A percentile compares a stretch with the other conserved stretches of the same genome.
Evolutionary conservation across 1,139 yeast species (phyloP).

Genomic region (Saccharomycopsis crataegensis): DNA sequence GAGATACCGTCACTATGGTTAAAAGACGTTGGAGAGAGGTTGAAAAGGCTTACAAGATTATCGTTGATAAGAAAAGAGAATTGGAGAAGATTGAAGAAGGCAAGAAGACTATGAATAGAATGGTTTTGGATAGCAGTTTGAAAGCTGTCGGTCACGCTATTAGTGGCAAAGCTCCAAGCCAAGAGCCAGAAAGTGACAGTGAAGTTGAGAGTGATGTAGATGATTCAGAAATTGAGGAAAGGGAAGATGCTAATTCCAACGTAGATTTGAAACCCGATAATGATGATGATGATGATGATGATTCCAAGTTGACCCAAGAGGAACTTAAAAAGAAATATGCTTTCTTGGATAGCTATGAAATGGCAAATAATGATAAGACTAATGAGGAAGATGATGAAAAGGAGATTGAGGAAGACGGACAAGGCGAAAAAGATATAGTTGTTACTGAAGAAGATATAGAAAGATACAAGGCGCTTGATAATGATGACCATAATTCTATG

Average conservation of each 20-base stretch:
- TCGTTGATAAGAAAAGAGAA: conserved; percentile 34
- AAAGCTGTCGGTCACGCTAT: conserved; percentile 31
- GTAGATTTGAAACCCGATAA: neutral
- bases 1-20: conserved; percentile 75
- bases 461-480: conserved; percentile 14
- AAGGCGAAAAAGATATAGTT: neutral
- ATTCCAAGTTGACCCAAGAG: conserved; percentile 7
- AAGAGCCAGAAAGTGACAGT: conserved; percentile 47
- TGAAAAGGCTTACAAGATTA: conserved; percentile 63
- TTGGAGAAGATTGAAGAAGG: conserved; percentile 63
- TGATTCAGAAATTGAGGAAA: conserved; percentile 19
- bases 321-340: conserved; percentile 14
- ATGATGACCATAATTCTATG: conserved; percentile 21
- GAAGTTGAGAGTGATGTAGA: conserved; percentile 25
- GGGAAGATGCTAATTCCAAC: conserved; percentile 10
- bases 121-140: conserved; percentile 30
- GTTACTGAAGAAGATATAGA: conserved; percentile 19
- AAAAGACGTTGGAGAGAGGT: conserved; percentile 90
- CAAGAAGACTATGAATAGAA: conserved; percentile 47
- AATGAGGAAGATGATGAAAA: conserved; percentile 27
- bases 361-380: conserved; percentile 22
- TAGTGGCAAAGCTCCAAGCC: conserved; percentile 20
- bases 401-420: conserved; percentile 17
- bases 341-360: conserved; percentile 22
- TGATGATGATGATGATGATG: conserved; percentile 6